Base-by-base conservation (phyloP, 768 basidiomycete genomes). In the Paxillus ammoniavirescens region DNA sequence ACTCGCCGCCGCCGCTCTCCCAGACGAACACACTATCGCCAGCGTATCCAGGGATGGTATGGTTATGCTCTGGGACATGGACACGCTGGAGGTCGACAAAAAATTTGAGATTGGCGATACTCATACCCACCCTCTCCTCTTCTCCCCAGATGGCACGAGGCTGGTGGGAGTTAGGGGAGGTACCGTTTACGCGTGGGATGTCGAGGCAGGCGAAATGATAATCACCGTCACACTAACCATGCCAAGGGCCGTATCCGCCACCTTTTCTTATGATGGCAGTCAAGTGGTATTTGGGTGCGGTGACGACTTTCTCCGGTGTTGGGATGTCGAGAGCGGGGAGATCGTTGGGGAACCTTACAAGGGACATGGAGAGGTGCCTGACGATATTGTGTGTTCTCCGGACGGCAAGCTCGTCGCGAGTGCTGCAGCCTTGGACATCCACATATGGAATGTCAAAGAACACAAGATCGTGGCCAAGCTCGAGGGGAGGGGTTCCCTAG, bases 401-500 rank as follows among this genome's bases (percentile, higher is more conserved):
- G 45, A 56, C 41, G 47, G 58, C 12, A 43, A n/a, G 17, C 37
- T 47, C 18, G 45, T 64, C 2, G 63, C 54, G 10, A 54, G 47
- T 8, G 57, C 41, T 12, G 35, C 61, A 13, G 3, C 21, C 8
- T 5, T 26, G 23, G 54, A 64, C 18, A 54, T 60, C 7, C 44
- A 53, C 12, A 23, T 57, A 4, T 65, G 63, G 53, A 55, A 61
- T 28, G 38, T 50, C 3, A 9, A 33, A 37, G 45, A 44, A 12
- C 37, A 45, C 23, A 21, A 49, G 36, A 13, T 41, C 49, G 17
- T 54, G 6, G 42, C 35, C 30, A 89, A 86, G 18, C 74, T 94
- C 45, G 73, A 93, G 36, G 93, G 93, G 0, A 91, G 93, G 66
- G 86, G 35, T 9, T 48, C 48, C 26, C 14, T 49, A 6, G 48